Conservation (phyloP, 2,329 filamentous ascomycete species). For the Tolypocladium guangdongense region DNA sequence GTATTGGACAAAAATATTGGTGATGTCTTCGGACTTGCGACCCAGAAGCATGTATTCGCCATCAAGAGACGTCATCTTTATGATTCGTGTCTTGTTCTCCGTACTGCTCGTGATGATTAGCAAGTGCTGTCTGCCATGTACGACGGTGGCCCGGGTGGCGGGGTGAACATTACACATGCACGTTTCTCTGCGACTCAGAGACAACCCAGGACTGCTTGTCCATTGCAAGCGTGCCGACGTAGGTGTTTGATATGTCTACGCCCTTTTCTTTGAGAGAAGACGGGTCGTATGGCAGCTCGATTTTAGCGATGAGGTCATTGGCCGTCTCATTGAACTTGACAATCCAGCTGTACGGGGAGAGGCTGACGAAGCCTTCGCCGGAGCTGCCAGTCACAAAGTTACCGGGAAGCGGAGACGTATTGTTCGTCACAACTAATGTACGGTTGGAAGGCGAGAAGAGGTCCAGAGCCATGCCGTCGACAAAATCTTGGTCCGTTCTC, state of each 20-base stretch:
- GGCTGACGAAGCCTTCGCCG: constrained; percentile 16
- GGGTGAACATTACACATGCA: too few relatives aligned
- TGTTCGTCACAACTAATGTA: constrained; percentile 18
- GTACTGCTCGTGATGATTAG: too few relatives aligned
- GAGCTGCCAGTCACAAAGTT: constrained; percentile 18
- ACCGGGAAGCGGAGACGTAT: constrained; percentile 14
- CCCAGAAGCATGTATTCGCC: constrained; percentile 21
- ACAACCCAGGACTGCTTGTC: constrained; percentile 4
- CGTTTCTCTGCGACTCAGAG: constrained; percentile 12
- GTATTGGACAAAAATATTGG: constrained; percentile 22
- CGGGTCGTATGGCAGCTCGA: constrained; percentile 18
- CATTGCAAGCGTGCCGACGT: constrained; percentile 3
- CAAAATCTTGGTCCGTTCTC: constrained; percentile 18
- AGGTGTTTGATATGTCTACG: constrained; percentile 2
- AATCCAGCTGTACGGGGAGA: constrained; percentile 19
- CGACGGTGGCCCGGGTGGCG: too few relatives aligned
- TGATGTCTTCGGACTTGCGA: constrained; percentile 12
- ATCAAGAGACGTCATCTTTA: constrained; percentile 18
- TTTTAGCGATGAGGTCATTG: constrained; percentile 20
- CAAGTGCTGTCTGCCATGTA: too few relatives aligned
- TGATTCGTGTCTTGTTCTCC: constrained; percentile 19
- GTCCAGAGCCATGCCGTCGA: constrained; percentile 20
- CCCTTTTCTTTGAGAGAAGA: background rate
- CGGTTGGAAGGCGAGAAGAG: constrained; percentile 19
- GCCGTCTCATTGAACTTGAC: constrained; percentile 19